A percentile compares a stretch with the other conserved stretches of the same genome.
Evolutionary conservation across 2,329 filamentous ascomycete species (phyloP).

Genomic region (Hymenotorrendiella dingleyae): DNA sequence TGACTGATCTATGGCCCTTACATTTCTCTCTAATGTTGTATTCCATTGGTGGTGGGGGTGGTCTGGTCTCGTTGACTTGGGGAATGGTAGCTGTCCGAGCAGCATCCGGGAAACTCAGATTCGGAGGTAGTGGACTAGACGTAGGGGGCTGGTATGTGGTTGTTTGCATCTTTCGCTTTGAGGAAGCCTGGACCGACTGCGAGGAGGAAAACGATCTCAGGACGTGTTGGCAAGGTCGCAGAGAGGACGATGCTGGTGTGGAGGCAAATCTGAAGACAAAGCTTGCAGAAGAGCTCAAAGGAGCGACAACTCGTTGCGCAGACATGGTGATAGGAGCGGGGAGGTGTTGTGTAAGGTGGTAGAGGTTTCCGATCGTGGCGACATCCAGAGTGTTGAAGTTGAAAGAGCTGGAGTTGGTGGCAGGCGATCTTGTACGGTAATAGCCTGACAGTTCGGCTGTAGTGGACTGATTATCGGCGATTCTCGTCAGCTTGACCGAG

Average conservation of each 20-base stretch:
- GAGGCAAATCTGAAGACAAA: slow-evolving; percentile 28
- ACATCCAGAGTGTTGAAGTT: no score
- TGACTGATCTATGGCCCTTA: no score
- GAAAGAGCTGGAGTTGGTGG: no score
- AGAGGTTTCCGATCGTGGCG: not conserved
- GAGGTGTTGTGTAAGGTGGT: not conserved
- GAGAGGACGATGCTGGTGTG: slow-evolving; percentile 27
- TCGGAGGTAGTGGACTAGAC: slow-evolving; percentile 50
- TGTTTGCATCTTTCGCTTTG: slow-evolving; percentile 57
- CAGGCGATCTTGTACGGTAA: no score
- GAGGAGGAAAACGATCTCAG: slow-evolving; percentile 43
- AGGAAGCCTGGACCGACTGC: slow-evolving; percentile 38
- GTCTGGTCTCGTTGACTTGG: slow-evolving; percentile 39
- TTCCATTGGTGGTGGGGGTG: slow-evolving; percentile 36
- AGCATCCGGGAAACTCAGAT: slow-evolving; percentile 51
- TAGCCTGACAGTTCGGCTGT: no score
- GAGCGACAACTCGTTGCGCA: slow-evolving; percentile 23
- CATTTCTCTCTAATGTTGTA: no score
- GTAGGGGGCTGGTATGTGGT: slow-evolving; percentile 57
- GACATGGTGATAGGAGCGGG: slow-evolving; percentile 20
- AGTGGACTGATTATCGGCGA: no score
- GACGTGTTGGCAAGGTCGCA: slow-evolving; percentile 34
- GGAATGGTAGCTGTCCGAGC: slow-evolving; percentile 48
- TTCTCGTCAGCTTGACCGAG: no score
- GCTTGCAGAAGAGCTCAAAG: slow-evolving; percentile 27